Evolutionary conservation across 2,329 filamentous ascomycete species (phyloP).

Genomic region (Arachnopeziza araneosa): DNA sequence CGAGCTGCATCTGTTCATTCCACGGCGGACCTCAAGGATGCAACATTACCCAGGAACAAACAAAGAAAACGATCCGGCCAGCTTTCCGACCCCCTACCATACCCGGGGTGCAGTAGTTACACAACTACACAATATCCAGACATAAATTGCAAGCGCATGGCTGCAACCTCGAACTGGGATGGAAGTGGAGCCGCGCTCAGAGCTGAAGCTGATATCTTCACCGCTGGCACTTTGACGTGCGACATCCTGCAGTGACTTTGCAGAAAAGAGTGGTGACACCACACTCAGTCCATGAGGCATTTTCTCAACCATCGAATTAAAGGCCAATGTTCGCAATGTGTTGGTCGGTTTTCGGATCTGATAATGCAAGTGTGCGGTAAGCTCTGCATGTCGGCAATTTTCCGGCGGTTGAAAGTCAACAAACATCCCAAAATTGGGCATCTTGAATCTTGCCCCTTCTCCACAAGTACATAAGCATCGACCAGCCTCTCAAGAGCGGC

Average conservation of each 20-base stretch:
- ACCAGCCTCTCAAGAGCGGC: background rate
- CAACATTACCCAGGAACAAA: background rate
- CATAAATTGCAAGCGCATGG: background rate
- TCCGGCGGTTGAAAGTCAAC: background rate
- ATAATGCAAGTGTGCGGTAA: background rate
- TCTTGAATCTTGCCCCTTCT: background rate
- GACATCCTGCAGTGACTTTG: background rate
- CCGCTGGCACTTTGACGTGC: background rate
- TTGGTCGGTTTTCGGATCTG: background rate
- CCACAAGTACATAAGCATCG: background rate
- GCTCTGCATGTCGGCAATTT: background rate
- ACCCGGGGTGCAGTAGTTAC: background rate
- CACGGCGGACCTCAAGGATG: background rate
- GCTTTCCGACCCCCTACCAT: background rate
- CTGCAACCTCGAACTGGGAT: background rate
- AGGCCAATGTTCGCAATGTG: background rate
- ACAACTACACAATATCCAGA: background rate
- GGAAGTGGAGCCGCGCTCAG: background rate
- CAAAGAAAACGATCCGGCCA: background rate
- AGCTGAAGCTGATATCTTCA: background rate
- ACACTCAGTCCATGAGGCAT: background rate
- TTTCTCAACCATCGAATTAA: background rate
- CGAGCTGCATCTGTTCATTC: too few relatives aligned
- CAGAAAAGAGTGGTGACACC: background rate
- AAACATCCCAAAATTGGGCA: background rate